These are phyloP conservation scores for Actinomortierella ambigua DNA, from an alignment of 371 early-diverging fungal genomes.

Conservation along the genomic window DNA sequence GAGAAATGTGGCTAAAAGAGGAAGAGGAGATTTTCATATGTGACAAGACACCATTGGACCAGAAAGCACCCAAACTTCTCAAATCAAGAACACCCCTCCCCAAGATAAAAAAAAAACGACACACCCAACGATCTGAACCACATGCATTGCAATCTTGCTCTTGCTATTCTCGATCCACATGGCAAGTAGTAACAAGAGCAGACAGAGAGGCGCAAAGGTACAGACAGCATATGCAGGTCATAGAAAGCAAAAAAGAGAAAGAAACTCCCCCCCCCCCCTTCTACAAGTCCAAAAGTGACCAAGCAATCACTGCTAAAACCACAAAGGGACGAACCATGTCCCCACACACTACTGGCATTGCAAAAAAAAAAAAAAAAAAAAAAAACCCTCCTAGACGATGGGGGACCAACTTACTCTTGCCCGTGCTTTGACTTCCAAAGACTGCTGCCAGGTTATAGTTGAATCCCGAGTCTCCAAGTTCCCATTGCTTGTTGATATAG, in stretches of 20 bases:
- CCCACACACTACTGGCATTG: not conserved
- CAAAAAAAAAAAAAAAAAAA: not conserved
- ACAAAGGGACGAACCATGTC: not conserved
- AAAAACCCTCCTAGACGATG: no score
- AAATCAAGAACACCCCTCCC: no score
- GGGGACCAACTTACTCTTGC: constrained; percentile 93
- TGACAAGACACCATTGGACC: no score
- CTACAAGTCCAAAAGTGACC: not conserved
- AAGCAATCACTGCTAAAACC: not conserved
- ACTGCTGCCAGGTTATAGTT: constrained; percentile 96
- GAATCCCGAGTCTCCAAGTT: constrained; percentile 86
- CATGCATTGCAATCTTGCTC: no score
- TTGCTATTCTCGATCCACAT: no score
- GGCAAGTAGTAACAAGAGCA: no score
- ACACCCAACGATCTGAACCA: no score
- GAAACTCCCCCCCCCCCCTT: not conserved
- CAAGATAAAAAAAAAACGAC: no score
- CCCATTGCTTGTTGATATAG: constrained; percentile 84
- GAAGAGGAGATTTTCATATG: not conserved
- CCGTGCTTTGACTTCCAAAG: constrained; percentile 98
- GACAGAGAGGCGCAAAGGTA: no score
- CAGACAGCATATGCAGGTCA: no score
- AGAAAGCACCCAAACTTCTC: no score
- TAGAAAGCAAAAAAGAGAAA: not conserved
- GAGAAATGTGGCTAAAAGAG: not conserved